A percentile compares a stretch with the other conserved stretches of the same genome.
Conservation (phyloP, 208 protist genomes). For the Leishmania mexicana region DNA sequence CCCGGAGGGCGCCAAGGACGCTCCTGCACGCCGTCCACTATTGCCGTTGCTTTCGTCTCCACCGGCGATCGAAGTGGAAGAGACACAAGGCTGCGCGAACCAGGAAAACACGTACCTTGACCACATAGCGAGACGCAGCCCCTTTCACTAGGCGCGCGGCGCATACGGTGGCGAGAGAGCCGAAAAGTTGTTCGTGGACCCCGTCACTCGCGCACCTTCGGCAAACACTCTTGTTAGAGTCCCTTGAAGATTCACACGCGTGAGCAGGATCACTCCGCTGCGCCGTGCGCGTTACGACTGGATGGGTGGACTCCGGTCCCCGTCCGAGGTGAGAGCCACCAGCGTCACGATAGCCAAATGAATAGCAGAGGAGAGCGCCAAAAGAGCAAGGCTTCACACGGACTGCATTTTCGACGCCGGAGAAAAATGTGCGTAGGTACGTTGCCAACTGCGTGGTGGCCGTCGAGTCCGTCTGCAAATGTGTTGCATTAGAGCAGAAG, state of each 20-base stretch:
- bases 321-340: neutral
- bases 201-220: neutral
- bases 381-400: slow-evolving; percentile 11
- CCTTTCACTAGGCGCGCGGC: neutral
- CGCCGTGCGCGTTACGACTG: neutral
- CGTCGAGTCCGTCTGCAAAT: neutral
- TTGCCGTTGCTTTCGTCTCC: neutral
- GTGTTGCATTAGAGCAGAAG: neutral
- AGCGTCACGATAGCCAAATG: neutral
- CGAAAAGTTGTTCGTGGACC: neutral
- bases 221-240: neutral
- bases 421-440: slow-evolving; percentile 40
- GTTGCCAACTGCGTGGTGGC: neutral
- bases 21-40: neutral
- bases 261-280: neutral
- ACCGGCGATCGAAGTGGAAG: neutral
- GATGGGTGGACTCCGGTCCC: neutral
- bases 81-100: neutral
- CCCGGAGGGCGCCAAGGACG: neutral
- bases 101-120: neutral
- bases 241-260: neutral
- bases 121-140: neutral
- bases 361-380: neutral
- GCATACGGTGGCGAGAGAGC: slow-evolving; percentile 9
- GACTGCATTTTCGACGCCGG: slow-evolving; percentile 43